These are phyloP conservation scores for Metschnikowia borealis DNA, from an alignment of 805 yeast genomes.

Conservation along the genomic window DNA sequence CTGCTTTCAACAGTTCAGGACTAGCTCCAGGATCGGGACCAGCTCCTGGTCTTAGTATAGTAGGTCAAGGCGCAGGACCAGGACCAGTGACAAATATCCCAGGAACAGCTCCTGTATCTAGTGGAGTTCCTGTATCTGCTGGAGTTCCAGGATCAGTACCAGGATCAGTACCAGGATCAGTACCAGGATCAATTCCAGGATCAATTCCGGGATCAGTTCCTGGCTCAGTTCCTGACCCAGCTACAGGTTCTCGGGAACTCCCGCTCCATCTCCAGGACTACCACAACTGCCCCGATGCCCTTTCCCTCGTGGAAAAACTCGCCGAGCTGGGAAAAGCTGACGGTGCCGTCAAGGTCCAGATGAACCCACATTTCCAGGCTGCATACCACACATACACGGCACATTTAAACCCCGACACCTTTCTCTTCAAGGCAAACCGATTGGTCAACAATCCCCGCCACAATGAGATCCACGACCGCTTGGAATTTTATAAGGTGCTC, in stretches of 20 bases:
- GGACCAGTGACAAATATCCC: background rate
- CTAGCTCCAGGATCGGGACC: background rate
- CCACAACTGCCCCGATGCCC: slow-evolving; percentile 59
- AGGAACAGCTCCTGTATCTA: background rate
- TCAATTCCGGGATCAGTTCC: background rate
- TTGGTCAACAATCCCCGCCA: slow-evolving; percentile 43
- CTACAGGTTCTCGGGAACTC: slow-evolving; percentile 17
- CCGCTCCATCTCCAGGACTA: slow-evolving; percentile 52
- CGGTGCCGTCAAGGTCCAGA: slow-evolving; percentile 74
- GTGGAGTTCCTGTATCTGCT: background rate
- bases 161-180: too few species aligned
- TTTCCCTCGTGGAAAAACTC: slow-evolving; percentile 55
- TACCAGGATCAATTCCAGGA: background rate
- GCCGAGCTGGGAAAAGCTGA: slow-evolving; percentile 48
- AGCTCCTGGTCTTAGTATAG: too few species aligned
- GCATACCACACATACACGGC: slow-evolving; percentile 16
- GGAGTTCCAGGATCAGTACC: too few species aligned
- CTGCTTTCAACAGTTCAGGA: background rate
- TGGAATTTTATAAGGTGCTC: slow-evolving; percentile 46
- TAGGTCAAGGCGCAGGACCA: background rate
- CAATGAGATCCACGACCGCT: slow-evolving; percentile 41
- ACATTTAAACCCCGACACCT: slow-evolving; percentile 41
- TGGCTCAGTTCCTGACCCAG: background rate
- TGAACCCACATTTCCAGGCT: slow-evolving; percentile 40
- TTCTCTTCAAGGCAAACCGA: slow-evolving; percentile 50